These are phyloP conservation scores for Jatropha curcas DNA, from an alignment of 345 rosid species.

Conservation along the genomic window DNA sequence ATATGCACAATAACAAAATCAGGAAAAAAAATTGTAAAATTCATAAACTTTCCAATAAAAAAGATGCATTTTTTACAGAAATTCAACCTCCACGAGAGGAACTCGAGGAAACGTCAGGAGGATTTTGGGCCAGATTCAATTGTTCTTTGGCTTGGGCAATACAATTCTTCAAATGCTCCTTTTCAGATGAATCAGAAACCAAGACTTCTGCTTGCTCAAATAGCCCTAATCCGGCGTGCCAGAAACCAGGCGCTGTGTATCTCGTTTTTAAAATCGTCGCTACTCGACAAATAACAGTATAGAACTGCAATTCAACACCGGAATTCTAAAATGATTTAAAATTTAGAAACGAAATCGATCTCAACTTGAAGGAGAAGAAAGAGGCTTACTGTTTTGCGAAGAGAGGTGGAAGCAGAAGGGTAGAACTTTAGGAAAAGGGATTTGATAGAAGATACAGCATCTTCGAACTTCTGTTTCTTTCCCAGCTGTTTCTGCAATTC, in stretches of 20 bases:
- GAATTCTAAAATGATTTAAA: not conserved
- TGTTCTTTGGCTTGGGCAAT: slow-evolving; percentile 73
- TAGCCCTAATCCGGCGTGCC: slow-evolving; percentile 74
- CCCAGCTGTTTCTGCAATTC: slow-evolving; percentile 77
- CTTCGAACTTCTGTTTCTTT: slow-evolving; percentile 79
- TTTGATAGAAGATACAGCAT: slow-evolving; percentile 63
- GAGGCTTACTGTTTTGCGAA: slow-evolving; percentile 53
- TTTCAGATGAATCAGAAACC: slow-evolving; percentile 59
- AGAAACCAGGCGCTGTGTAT: slow-evolving; percentile 82
- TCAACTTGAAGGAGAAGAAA: not conserved
- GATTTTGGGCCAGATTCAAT: slow-evolving; percentile 45
- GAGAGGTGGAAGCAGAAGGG: slow-evolving; percentile 60
- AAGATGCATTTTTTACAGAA: not conserved
- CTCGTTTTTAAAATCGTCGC: slow-evolving; percentile 79
- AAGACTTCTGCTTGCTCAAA: slow-evolving; percentile 60
- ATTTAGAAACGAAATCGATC: not conserved
- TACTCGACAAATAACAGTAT: slow-evolving; percentile 71
- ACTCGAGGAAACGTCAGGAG: slow-evolving; percentile 27
- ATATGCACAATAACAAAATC: slow-evolving; percentile 7
- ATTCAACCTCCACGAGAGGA: slow-evolving; percentile 47
- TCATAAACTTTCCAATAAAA: not conserved
- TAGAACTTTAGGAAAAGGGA: slow-evolving; percentile 51
- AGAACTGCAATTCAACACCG: slow-evolving; percentile 46
- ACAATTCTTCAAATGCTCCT: slow-evolving; percentile 58
- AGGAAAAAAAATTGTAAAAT: not conserved